Evolutionary conservation across 805 yeast genomes (phyloP), one percentile per base, ranked within the genome.

Genomic region (Wickerhamiella bombiphila): DNA sequence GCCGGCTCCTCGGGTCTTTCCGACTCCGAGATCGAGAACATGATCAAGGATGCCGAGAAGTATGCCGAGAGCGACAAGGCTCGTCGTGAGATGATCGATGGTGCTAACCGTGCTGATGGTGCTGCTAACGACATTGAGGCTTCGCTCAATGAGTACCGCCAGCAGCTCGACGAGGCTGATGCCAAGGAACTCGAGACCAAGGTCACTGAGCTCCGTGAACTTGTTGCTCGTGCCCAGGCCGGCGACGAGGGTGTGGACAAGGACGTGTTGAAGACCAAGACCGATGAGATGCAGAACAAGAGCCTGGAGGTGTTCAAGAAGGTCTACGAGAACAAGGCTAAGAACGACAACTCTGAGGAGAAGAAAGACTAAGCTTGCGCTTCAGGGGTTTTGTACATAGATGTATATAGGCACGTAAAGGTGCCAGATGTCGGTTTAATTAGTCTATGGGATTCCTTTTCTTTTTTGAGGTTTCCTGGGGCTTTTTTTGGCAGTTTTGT

Each of bases 1-100:
- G 94, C 94, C 50, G 96, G 94, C 50, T 80, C 94, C 41, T 81
- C 94, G 34, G 96, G 95, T 63, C 68, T 85, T 60, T 76, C 86
- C 49, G 91, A 83, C 56, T 58, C 79, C 42, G 95, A 85, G 68
- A 80, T 85, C 57, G 94, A 83, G 63, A 72, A 77, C 62, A 76
- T 86, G 82, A 88, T 85, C 44, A 74, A 69, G 63, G 93, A 81
- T 53, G 93, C 95, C 54, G 93, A 82, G 68, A 77, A 77, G 64
- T 77, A 67, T 66, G 80, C 83, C 54, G 85, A 80, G 60, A 73
- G 80, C 52, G 96, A 85, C 68, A 76, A 79, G 68, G 81, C 80
- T 45, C 76, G 79, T 62, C 79, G 78, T 60, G 83, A 76, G 65
- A 65, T 85, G 42, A 76, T 86, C 56, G 93, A 81, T 65, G 60